These are phyloP conservation scores for Colletotrichum spinosum DNA, from an alignment of 2,329 filamentous ascomycete genomes.

Conservation along the genomic window DNA sequence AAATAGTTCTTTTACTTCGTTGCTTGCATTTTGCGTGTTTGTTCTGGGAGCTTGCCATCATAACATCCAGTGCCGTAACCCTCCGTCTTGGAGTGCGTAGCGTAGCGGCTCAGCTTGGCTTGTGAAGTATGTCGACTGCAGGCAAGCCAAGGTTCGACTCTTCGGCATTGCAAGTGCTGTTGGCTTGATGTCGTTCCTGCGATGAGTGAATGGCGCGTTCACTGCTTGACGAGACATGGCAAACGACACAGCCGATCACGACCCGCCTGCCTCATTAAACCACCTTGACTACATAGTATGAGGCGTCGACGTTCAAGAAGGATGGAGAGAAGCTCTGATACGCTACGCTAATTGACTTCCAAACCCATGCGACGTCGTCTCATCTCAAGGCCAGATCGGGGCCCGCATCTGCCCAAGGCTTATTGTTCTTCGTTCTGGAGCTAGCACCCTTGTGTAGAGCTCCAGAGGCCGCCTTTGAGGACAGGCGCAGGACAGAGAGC, in stretches of 20 bases:
- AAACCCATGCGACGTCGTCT: conserved; percentile 22
- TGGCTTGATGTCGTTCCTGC: neutral
- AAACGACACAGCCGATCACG: too few relatives aligned
- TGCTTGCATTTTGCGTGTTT: neutral
- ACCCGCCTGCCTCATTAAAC: neutral
- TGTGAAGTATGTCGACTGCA: too few relatives aligned
- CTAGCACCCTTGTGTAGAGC: conserved; percentile 12
- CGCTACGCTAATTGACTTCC: neutral
- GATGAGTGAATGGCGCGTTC: neutral
- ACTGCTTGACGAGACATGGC: neutral
- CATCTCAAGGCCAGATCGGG: conserved; percentile 26
- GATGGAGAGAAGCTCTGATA: conserved; percentile 8
- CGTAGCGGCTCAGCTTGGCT: neutral
- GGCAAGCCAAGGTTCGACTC: neutral
- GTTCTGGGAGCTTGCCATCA: neutral
- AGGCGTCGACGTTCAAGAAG: conserved; percentile 30
- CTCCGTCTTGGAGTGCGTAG: conserved; percentile 10
- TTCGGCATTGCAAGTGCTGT: neutral
- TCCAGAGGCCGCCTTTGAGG: neutral
- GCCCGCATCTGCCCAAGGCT: conserved; percentile 28
- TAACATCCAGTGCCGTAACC: conserved; percentile 1
- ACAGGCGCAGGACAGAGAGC: neutral
- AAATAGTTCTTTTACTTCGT: neutral
- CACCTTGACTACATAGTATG: neutral
- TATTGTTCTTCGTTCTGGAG: conserved; percentile 6